Percentiles rank a stretch among this genome's conserved stretches.
phyloP scores from a whole-genome alignment of 2,329 filamentous ascomycete genomes.

The Akanthomyces uredinophilus region DNA sequence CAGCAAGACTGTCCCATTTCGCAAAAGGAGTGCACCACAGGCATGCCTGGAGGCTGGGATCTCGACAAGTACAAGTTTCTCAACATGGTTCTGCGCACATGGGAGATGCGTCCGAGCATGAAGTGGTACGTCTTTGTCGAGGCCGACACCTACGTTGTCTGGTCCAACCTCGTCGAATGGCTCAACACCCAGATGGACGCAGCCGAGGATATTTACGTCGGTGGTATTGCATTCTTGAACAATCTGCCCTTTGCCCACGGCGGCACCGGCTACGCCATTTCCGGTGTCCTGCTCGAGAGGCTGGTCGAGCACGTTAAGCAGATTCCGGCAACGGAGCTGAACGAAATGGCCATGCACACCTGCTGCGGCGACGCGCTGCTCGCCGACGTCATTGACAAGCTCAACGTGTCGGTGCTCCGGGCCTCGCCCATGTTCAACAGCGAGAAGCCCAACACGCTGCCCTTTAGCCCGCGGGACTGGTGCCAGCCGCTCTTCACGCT shows the following conservation, averaged over 20 bases:
- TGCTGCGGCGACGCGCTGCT: slow-evolving; percentile 51
- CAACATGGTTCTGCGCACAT: slow-evolving; percentile 52
- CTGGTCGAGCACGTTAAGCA: slow-evolving; percentile 38
- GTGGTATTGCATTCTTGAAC: slow-evolving; percentile 44
- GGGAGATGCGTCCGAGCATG: slow-evolving; percentile 45
- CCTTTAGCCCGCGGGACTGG: slow-evolving; percentile 46
- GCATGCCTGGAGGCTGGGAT: slow-evolving; percentile 40
- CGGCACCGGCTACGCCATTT: slow-evolving; percentile 53
- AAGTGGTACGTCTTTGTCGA: slow-evolving; percentile 59
- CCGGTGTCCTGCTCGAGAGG: slow-evolving; percentile 45
- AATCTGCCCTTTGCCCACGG: slow-evolving; percentile 50
- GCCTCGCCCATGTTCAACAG: slow-evolving; percentile 51
- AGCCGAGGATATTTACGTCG: slow-evolving; percentile 43
- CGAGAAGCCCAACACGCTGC: slow-evolving; percentile 47
- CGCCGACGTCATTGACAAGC: slow-evolving; percentile 42
- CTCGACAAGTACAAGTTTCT: slow-evolving; percentile 60
- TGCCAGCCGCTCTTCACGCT: slow-evolving; percentile 54
- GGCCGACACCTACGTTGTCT: slow-evolving; percentile 54
- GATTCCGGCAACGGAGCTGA: slow-evolving; percentile 41
- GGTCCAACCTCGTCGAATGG: slow-evolving; percentile 48
- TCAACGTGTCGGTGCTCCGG: slow-evolving; percentile 37
- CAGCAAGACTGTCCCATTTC: slow-evolving; percentile 43
- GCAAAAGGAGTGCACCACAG: slow-evolving; percentile 38
- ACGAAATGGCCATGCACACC: slow-evolving; percentile 37
- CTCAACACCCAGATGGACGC: slow-evolving; percentile 39